Base-by-base conservation (phyloP, 805 yeast species). In the Clavispora carvajalis region DNA sequence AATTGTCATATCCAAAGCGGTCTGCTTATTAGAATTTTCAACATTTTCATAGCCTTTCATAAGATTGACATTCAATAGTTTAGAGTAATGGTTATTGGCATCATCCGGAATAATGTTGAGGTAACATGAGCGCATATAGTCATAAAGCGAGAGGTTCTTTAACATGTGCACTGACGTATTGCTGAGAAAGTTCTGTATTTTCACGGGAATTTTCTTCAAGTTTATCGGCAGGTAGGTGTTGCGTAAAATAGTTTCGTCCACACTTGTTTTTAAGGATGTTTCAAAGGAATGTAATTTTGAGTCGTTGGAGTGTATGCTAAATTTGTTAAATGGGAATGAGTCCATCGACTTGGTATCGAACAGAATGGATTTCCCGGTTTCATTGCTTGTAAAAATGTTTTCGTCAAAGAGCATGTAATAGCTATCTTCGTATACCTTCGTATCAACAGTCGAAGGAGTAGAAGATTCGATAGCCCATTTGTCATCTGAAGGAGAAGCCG, bases 101-200 rank as follows among this genome's bases (percentile, higher is more conserved):
- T 49, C 51, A 12, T 49, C 48, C 1, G 71, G 71, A 15, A 62
- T 53, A 25, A 52, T 44, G 40, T 69, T 69, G 38, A 51, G 62
- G 48, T 69, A 69, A 44, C 71, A 68, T 5, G 70, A 62, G 25
- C 59, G 49, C 63, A 65, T 60, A 53, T 68, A 69, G 44, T 65
- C 67, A 43, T 55, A 66, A 18, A 65, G 46, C 22, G 57, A 50
- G 40, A 66, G 55, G 22, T 55, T 50, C 38, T 68, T 64, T 47
- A 65, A 65, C 25, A 63, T 45, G 23, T 61, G 59, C 21, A 67
- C 48, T 9, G 67, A 57, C 16, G 48, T 54, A 45, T 53, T 62
- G 33, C 52, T 44, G 22, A 68, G 46, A 24, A 68, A 53, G 33
- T 60, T 59, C 43, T 66, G 71, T 24, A 69, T 52, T 40, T 65